These are phyloP conservation scores for Malassezia dermatis DNA, from an alignment of 1,284 basidiomycete genomes.

Conservation along the genomic window DNA sequence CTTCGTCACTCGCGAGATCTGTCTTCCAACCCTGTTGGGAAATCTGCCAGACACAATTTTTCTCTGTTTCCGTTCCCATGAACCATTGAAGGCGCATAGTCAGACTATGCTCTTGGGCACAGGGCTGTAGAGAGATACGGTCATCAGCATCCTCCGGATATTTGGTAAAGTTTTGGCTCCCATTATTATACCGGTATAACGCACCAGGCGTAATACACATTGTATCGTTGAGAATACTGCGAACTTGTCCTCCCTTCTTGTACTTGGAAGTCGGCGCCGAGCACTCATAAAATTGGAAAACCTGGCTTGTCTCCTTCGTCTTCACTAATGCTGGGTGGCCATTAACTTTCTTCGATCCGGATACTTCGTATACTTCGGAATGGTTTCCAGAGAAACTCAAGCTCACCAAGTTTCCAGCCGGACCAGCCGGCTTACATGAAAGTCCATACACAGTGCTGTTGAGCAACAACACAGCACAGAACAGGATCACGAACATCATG, in stretches of 20 bases:
- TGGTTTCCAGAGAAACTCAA: background rate
- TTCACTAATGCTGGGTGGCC: constrained; percentile 1
- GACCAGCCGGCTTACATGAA: background rate
- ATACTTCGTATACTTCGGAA: background rate
- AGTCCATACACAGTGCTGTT: background rate
- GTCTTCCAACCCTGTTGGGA: constrained; percentile 8
- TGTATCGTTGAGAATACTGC: background rate
- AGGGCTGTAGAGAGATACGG: constrained; percentile 7
- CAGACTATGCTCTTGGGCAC: background rate
- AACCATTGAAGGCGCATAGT: constrained; percentile 8
- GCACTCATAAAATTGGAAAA: constrained; percentile 5
- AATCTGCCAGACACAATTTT: background rate
- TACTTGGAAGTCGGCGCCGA: background rate
- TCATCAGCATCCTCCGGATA: constrained; percentile 5
- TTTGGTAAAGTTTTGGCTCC: background rate
- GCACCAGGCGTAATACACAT: constrained; percentile 6
- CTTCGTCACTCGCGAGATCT: constrained; percentile 2
- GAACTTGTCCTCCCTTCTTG: constrained; percentile 5
- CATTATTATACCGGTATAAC: background rate
- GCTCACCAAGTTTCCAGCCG: background rate
- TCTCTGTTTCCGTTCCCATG: background rate
- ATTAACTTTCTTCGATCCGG: background rate
- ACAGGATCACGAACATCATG: background rate
- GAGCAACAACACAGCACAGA: background rate
- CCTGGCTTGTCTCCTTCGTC: background rate